These are phyloP conservation scores for Candida sanyaensis DNA, from an alignment of 1,139 yeast species.

Conservation along the genomic window DNA sequence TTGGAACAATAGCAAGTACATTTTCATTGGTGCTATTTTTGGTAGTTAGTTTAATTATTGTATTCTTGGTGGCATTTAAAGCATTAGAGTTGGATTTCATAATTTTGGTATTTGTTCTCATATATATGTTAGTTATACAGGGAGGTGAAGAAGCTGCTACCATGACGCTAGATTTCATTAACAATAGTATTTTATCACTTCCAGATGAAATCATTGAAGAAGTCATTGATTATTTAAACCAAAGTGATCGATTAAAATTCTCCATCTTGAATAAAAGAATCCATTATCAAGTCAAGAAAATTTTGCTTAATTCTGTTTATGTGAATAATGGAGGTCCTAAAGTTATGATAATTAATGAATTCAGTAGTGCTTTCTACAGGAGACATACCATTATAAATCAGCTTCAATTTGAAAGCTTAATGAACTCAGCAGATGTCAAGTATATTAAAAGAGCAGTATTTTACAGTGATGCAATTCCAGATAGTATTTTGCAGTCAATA, in stretches of 20 bases:
- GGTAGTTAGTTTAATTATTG: neutral
- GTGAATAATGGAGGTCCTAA: constrained; percentile 11
- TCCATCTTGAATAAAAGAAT: constrained; percentile 10
- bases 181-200: constrained; percentile 3
- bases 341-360: neutral
- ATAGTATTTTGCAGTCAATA: neutral
- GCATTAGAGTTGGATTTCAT: constrained; percentile 1
- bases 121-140: neutral
- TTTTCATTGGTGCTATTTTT: neutral
- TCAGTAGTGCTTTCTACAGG: constrained; percentile 6
- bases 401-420: neutral
- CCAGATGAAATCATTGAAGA: constrained; percentile 11
- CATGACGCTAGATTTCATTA: neutral
- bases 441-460: constrained; percentile 5
- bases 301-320: constrained; percentile 10
- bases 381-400: constrained; percentile 5
- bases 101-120: neutral
- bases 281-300: constrained; percentile 5
- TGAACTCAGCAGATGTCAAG: neutral
- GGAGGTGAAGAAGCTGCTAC: neutral
- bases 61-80: neutral
- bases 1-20: neutral
- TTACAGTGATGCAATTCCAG: constrained; percentile 3
- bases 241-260: constrained; percentile 11
- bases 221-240: constrained; percentile 13